Conservation (phyloP, 768 basidiomycete genomes). For the Suillus brevipes region DNA sequence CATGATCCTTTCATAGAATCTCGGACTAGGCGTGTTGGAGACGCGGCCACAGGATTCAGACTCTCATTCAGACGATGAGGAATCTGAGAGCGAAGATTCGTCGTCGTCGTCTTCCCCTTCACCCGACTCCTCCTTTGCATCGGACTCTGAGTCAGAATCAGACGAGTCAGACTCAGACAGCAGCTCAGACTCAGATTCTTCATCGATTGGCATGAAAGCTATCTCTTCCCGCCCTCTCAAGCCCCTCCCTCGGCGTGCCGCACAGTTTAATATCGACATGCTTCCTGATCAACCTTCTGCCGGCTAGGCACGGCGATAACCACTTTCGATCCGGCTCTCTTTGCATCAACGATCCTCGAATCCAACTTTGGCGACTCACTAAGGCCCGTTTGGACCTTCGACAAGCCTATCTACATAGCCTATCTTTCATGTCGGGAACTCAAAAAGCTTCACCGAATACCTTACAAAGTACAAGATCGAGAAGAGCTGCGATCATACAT, state of each 20-base stretch:
- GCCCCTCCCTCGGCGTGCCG: slow-evolving; percentile 45
- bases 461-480: background rate
- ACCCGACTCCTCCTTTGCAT: slow-evolving; percentile 9
- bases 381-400: background rate
- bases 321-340: background rate
- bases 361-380: background rate
- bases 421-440: background rate
- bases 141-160: background rate
- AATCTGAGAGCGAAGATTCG: slow-evolving; percentile 6
- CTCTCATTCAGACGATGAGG: slow-evolving; percentile 7
- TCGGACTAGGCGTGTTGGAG: slow-evolving; percentile 65
- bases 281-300: slow-evolving; percentile 13
- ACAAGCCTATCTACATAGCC: background rate
- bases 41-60: slow-evolving; percentile 19
- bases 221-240: slow-evolving; percentile 45
- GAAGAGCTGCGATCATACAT: background rate
- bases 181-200: slow-evolving; percentile 17
- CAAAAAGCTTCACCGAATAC: background rate
- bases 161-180: slow-evolving; percentile 13
- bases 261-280: slow-evolving; percentile 33
- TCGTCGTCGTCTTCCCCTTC: background rate
- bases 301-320: background rate
- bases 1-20: slow-evolving; percentile 43
- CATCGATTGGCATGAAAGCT: slow-evolving; percentile 36
- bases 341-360: background rate